These are phyloP conservation scores for Chalciporus piperatus DNA, from an alignment of 768 basidiomycete genomes.

Conservation along the genomic window DNA sequence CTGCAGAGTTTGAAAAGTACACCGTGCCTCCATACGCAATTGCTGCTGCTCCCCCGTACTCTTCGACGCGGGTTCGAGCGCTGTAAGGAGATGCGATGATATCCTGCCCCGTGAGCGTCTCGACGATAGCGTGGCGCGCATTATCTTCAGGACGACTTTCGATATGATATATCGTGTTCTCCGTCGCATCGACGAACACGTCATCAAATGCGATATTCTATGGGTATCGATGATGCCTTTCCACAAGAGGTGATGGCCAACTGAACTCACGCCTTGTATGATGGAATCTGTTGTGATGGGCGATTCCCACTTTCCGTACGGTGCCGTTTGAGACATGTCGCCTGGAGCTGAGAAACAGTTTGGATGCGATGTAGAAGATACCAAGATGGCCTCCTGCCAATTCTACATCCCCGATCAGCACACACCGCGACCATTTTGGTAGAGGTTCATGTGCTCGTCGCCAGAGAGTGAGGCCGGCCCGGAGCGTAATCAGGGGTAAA, in stretches of 20 bases:
- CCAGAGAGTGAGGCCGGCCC: too few species aligned
- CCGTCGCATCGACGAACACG: slow-evolving; percentile 51
- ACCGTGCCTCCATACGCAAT: slow-evolving; percentile 44
- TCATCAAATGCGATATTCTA: slow-evolving; percentile 37
- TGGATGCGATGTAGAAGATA: neutral
- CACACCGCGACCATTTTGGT: too few species aligned
- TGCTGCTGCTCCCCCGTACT: slow-evolving; percentile 67
- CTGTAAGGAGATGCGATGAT: slow-evolving; percentile 53
- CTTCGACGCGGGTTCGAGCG: slow-evolving; percentile 54
- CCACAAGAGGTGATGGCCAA: too few species aligned
- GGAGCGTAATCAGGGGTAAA: too few species aligned
- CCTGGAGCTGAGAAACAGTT: too few species aligned
- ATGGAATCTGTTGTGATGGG: slow-evolving; percentile 51
- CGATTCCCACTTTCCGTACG: slow-evolving; percentile 61
- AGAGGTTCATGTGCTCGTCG: too few species aligned
- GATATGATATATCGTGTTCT: slow-evolving; percentile 46
- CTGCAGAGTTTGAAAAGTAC: slow-evolving; percentile 56
- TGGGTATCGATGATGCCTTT: neutral
- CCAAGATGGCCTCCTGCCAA: too few species aligned
- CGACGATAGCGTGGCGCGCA: slow-evolving; percentile 53
- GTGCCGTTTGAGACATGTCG: slow-evolving; percentile 29
- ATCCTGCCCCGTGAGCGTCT: slow-evolving; percentile 42
- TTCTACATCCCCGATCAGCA: too few species aligned
- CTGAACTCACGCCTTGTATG: slow-evolving; percentile 36
- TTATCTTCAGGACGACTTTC: slow-evolving; percentile 47